Conservation (phyloP, 345 rosid species). For the Gossypium sturtianum region DNA sequence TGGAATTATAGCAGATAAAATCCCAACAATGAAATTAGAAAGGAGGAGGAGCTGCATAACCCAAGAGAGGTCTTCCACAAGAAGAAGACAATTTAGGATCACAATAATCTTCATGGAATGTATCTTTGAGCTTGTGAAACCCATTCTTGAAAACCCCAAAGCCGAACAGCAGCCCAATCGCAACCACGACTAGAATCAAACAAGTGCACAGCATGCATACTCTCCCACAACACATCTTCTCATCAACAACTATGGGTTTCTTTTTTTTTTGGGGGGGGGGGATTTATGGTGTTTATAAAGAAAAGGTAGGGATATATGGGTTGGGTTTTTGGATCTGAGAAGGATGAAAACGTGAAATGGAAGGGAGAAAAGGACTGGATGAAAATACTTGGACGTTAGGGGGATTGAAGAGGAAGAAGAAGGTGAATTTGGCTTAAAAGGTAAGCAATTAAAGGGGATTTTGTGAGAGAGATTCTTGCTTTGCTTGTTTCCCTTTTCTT, state of each 20-base stretch:
- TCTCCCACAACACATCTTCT: conserved; percentile 69
- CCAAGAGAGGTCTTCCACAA: conserved; percentile 46
- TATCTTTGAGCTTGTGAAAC: conserved; percentile 66
- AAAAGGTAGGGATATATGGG: background rate
- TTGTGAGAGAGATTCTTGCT: no score
- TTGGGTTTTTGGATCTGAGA: background rate
- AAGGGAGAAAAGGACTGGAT: background rate
- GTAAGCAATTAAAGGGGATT: background rate
- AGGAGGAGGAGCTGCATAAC: conserved; percentile 42
- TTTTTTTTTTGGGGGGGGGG: background rate
- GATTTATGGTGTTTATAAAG: background rate
- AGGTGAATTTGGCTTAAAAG: background rate
- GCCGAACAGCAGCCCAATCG: conserved; percentile 69
- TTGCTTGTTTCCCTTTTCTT: background rate
- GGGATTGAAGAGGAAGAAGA: background rate
- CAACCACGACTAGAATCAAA: conserved; percentile 54
- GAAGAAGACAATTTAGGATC: conserved; percentile 22
- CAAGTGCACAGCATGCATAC: conserved; percentile 73
- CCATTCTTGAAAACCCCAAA: conserved; percentile 83
- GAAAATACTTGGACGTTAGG: conserved; percentile 12
- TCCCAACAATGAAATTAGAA: background rate
- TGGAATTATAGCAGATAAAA: background rate
- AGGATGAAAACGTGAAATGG: background rate
- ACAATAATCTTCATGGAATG: conserved; percentile 33
- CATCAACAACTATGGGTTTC: background rate